phyloP scores from a whole-genome alignment of 805 yeast genomes.

The Yarrowia sp. region DNA sequence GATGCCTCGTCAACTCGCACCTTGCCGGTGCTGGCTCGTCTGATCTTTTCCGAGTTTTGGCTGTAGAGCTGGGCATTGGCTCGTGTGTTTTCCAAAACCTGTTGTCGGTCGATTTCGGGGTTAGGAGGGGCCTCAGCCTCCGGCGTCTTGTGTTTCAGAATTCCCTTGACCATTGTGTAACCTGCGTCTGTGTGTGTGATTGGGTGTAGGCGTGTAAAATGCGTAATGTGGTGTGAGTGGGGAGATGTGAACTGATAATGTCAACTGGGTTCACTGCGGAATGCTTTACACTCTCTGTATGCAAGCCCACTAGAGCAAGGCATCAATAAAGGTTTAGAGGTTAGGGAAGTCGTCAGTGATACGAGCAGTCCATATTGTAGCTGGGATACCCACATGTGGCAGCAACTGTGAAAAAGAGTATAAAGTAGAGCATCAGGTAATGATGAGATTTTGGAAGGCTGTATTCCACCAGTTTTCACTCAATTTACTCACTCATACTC shows the following conservation, averaged over 20 bases:
- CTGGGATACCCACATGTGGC: too few relatives aligned
- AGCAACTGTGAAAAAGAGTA: background rate
- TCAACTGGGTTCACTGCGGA: background rate
- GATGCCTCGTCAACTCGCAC: constrained; percentile 7
- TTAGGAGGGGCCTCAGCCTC: background rate
- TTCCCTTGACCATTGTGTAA: constrained; percentile 17
- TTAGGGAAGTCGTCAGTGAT: background rate
- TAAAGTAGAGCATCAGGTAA: too few relatives aligned
- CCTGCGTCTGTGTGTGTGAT: background rate
- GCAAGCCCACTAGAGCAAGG: background rate
- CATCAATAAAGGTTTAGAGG: constrained; percentile 14
- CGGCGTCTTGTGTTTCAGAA: constrained; percentile 9
- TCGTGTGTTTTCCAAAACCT: constrained; percentile 75
- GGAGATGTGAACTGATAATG: background rate
- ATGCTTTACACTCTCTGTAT: background rate
- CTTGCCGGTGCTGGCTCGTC: constrained; percentile 27
- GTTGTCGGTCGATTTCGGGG: constrained; percentile 47
- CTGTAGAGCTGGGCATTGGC: constrained; percentile 53
- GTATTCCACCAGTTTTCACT: background rate
- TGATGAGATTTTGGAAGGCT: too few relatives aligned
- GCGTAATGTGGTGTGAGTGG: background rate
- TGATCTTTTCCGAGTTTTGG: constrained; percentile 30
- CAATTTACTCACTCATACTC: background rate
- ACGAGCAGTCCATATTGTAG: too few relatives aligned
- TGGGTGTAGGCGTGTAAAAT: background rate